A percentile compares a stretch with the other conserved stretches of the same genome.
These are phyloP conservation scores for Verticillium dahliae DNA, from an alignment of 2,329 filamentous ascomycete species.

Conservation along the genomic window DNA sequence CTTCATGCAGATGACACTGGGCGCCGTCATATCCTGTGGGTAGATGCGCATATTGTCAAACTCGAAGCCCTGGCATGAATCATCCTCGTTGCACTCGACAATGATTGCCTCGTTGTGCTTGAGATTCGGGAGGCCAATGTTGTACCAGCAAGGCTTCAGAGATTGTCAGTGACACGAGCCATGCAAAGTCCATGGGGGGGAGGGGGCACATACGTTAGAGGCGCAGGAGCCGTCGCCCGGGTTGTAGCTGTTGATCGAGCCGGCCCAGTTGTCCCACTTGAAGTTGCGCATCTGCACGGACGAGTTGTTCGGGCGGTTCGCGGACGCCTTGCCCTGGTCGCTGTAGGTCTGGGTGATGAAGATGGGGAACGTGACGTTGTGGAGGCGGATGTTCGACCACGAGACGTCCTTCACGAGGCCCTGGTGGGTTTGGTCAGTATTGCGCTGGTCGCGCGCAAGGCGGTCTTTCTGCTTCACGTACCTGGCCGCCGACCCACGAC, in stretches of 20 bases:
- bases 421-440: constrained; percentile 9
- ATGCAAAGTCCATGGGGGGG: background rate
- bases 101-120: constrained; percentile 33
- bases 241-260: constrained; percentile 30
- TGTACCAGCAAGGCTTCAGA: constrained; percentile 32
- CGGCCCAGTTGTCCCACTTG: constrained; percentile 30
- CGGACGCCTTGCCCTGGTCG: constrained; percentile 25
- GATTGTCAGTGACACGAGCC: background rate
- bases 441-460: background rate
- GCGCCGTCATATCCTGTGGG: constrained; percentile 18
- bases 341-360: constrained; percentile 38
- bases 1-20: constrained; percentile 27
- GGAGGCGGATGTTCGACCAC: constrained; percentile 33
- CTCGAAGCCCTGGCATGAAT: constrained; percentile 28
- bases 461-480: background rate
- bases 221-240: constrained; percentile 36
- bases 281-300: constrained; percentile 34
- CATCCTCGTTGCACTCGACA: constrained; percentile 31
- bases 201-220: constrained; percentile 15
- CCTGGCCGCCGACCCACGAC: constrained; percentile 30
- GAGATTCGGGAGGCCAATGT: constrained; percentile 27
- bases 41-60: constrained; percentile 23
- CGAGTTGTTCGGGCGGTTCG: constrained; percentile 27
- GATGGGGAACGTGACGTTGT: constrained; percentile 37
- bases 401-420: constrained; percentile 34